Evolutionary conservation across 2,329 filamentous ascomycete genomes (phyloP).

Genomic region (Dactylellina haptotyla): DNA sequence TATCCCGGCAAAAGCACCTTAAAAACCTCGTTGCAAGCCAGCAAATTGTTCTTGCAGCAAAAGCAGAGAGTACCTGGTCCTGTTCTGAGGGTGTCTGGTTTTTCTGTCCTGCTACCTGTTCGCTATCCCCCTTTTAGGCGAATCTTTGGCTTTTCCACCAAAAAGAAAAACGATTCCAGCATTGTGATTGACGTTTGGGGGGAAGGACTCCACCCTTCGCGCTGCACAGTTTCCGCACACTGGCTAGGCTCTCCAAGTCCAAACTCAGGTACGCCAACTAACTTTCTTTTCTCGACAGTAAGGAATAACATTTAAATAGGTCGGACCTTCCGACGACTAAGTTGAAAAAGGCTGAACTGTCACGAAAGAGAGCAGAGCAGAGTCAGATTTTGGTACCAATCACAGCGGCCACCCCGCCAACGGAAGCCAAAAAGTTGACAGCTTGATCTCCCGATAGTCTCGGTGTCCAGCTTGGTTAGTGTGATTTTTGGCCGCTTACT

Average conservation of each 20-base stretch:
- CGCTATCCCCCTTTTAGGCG: constrained; percentile 50
- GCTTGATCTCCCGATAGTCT: constrained; percentile 32
- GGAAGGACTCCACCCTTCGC: constrained; percentile 40
- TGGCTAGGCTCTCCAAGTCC: constrained; percentile 40
- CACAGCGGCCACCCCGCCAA: constrained; percentile 40
- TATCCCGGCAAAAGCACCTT: constrained; percentile 25
- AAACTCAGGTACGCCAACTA: constrained; percentile 43
- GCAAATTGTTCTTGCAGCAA: no score
- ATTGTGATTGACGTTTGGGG: constrained; percentile 51
- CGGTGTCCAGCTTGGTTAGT: no score
- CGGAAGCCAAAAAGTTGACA: constrained; percentile 3
- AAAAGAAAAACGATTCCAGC: constrained; percentile 24
- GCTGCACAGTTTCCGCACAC: constrained; percentile 7
- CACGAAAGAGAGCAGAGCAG: constrained; percentile 13
- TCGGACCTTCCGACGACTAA: constrained; percentile 45
- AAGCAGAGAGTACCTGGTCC: no score
- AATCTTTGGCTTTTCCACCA: constrained; percentile 10
- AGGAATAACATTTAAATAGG: no score
- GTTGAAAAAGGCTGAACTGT: constrained; percentile 3
- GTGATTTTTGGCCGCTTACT: no score
- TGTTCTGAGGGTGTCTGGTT: constrained; percentile 32
- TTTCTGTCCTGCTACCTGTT: constrained; percentile 20
- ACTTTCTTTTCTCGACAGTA: no score
- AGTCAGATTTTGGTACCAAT: no score
- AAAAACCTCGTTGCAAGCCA: constrained; percentile 28